Evolutionary conservation across 2,329 filamentous ascomycete genomes (phyloP), one percentile per base, ranked within the genome.

Genomic region (Calycina herbarum): DNA sequence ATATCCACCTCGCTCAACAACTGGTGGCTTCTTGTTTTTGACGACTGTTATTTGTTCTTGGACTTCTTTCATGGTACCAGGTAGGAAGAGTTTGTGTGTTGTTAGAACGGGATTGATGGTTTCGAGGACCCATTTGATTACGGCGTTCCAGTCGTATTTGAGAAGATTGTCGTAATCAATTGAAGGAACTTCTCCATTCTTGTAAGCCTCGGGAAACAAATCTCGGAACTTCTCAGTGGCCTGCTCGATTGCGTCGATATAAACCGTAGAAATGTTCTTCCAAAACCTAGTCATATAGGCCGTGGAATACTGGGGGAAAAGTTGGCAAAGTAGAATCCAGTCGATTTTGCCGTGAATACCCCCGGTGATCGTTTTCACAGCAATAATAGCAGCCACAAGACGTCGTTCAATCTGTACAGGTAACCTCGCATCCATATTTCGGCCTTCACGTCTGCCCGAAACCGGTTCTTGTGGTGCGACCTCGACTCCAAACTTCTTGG

Each of bases 111-210:
- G 63, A 38, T 69, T 56, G 10, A 75, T 61, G 65, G 76, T 83
- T 27, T 82, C 80, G 68, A 86, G 79, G 1, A 88, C 83, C 91
- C 91, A 94, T 42, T 83, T 80, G 58, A 93, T 83, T 5, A 94
- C 76, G 4, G 75, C 77, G 10, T 80, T 77, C 90, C 91, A 93
- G 73, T 94, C 88, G 66, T 92, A 92, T 1, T 83, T 82, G 48
- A 83, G 76, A 0, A 87, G 81, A 57, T 89, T 78, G 61, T 90
- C 82, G 69, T 85, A 91, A 74, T 92, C 80, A 24, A 94, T 80
- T 1, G 80, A 76, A 1, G 86, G 83, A 1, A 94, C 70, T 67
- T 89, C 82, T 8, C 83, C 83, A 1, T 80, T 81, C 69, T 88
- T 84, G 69, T 93, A 92, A 0, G 90, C 90, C 58, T 81, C 77